Evolutionary conservation across 225 moss, liverwort and hornwort species (phyloP).

Genomic region (Bryoerythrophyllum caledonicum): DNA sequence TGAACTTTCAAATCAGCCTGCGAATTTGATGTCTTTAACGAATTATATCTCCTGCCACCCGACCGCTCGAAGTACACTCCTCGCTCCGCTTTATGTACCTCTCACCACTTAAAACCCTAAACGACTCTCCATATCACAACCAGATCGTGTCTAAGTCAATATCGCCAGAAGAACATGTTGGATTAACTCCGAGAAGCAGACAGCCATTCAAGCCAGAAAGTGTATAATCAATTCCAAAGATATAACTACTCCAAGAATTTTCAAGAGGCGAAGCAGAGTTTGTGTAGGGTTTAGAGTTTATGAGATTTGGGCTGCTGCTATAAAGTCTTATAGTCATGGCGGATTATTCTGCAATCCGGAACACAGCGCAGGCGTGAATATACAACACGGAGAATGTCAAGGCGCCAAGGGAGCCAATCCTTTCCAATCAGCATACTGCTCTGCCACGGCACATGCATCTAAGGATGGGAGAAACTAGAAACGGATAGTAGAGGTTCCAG

Average conservation of each 20-base stretch:
- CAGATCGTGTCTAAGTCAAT: neutral
- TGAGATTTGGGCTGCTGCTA: neutral
- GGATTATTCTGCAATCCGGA: slow-evolving; percentile 2
- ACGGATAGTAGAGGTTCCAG: no score
- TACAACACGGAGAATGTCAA: neutral
- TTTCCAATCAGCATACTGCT: neutral
- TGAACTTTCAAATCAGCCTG: neutral
- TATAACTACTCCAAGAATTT: neutral
- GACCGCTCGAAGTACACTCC: neutral
- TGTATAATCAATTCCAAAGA: neutral
- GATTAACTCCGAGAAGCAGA: no score
- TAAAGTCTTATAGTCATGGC: neutral
- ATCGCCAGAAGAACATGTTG: neutral
- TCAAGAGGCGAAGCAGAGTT: neutral
- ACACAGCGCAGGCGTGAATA: neutral
- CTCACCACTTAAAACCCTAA: rapidly evolving
- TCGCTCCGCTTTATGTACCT: neutral
- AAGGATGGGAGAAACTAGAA: no score
- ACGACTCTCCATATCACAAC: no score
- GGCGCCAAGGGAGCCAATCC: neutral
- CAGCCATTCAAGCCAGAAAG: neutral
- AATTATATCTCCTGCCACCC: no score
- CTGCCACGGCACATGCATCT: neutral
- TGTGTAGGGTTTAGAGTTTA: neutral
- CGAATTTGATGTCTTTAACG: neutral